A percentile compares a stretch with the other conserved stretches of the same genome.
Conservation (phyloP, 106 monocot species). For the Dioscorea dumetorum region DNA sequence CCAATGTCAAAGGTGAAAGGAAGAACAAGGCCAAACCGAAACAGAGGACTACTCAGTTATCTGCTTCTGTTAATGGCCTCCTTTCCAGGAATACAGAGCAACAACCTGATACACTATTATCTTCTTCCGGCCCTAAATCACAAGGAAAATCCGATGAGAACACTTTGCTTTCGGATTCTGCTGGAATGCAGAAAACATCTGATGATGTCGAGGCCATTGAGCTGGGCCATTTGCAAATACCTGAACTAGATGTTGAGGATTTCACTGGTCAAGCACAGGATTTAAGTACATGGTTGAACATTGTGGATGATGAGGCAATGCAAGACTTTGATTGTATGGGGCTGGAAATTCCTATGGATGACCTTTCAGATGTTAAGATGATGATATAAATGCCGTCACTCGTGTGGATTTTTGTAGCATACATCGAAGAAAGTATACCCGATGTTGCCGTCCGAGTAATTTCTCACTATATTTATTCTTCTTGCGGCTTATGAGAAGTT, state of each 20-base stretch:
- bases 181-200: constrained; percentile 3
- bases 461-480: too few species aligned
- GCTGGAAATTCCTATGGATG: constrained; percentile 52
- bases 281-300: constrained; percentile 36
- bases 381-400: constrained; percentile 12
- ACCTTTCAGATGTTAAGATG: constrained; percentile 42
- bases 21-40: constrained; percentile 49
- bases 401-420: constrained; percentile 1
- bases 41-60: constrained; percentile 41
- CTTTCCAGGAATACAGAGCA: constrained; percentile 9
- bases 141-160: neutral
- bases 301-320: constrained; percentile 33
- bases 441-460: too few species aligned
- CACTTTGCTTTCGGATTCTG: neutral
- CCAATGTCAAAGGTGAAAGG: constrained; percentile 42
- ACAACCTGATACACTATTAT: neutral
- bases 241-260: constrained; percentile 27
- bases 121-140: constrained; percentile 8
- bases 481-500: constrained; percentile 6
- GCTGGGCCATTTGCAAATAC: constrained; percentile 18
- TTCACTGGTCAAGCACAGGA: constrained; percentile 46
- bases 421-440: neutral
- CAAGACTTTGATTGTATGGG: constrained; percentile 41
- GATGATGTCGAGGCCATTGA: constrained; percentile 21
- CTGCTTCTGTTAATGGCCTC: constrained; percentile 21